Conservation (phyloP, 1,139 yeast genomes). For the Saccharomyces pastorianus region DNA sequence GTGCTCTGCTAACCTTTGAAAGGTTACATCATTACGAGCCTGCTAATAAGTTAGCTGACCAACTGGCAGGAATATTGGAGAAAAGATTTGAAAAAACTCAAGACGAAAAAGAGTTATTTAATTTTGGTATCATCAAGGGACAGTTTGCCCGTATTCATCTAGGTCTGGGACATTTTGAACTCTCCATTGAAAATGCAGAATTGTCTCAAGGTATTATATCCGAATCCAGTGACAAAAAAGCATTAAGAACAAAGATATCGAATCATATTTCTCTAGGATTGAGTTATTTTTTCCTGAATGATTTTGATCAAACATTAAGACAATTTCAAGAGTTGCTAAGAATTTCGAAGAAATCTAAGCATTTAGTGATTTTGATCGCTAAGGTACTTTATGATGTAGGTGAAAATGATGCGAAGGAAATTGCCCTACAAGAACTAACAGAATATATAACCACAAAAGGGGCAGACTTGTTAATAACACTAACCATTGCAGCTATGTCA, state of each 20-base stretch:
- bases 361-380: constrained; percentile 63
- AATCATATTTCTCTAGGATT: constrained; percentile 65
- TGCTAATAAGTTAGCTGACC: too few relatives aligned
- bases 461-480: constrained; percentile 53
- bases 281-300: constrained; percentile 51
- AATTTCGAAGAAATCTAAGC: constrained; percentile 46
- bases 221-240: constrained; percentile 31
- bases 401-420: constrained; percentile 65
- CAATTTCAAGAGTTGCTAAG: constrained; percentile 58
- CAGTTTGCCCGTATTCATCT: constrained; percentile 64
- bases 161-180: constrained; percentile 47
- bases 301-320: constrained; percentile 57
- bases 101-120: constrained; percentile 39
- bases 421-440: constrained; percentile 68
- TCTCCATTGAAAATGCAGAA: constrained; percentile 56
- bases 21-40: constrained; percentile 62
- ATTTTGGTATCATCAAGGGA: constrained; percentile 53
- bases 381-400: constrained; percentile 74
- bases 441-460: constrained; percentile 57
- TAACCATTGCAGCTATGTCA: constrained; percentile 76
- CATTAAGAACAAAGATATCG: constrained; percentile 40
- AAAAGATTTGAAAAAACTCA: constrained; percentile 50
- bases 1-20: constrained; percentile 58
- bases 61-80: too few relatives aligned
- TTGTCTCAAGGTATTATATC: constrained; percentile 47